phyloP scores from a whole-genome alignment of 371 early-diverging fungal genomes.

The Parasitella parasitica region DNA sequence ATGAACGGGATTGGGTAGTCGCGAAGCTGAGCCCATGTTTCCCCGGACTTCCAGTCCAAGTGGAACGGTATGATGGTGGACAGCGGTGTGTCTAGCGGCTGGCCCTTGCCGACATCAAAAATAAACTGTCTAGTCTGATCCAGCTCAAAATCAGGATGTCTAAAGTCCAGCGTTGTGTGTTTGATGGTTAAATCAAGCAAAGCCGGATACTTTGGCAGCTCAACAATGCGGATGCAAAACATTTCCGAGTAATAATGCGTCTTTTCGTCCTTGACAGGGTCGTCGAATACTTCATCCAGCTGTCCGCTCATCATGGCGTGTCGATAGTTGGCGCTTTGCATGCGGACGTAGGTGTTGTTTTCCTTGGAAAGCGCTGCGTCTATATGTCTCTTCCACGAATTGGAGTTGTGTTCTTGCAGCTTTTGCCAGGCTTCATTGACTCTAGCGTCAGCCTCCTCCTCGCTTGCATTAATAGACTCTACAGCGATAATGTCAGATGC shows the following conservation, averaged over 20 bases:
- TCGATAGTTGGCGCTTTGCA: conserved; percentile 1
- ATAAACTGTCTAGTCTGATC: conserved; percentile 49
- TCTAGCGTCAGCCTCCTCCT: background rate
- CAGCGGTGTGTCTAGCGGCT: conserved; percentile 45
- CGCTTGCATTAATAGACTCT: background rate
- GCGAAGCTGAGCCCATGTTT: conserved; percentile 42
- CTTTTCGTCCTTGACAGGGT: background rate
- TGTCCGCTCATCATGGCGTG: background rate
- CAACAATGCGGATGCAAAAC: conserved; percentile 9
- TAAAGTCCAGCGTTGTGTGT: conserved; percentile 22
- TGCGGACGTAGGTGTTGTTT: background rate
- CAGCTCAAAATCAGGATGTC: conserved; percentile 35
- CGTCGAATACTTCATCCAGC: conserved; percentile 5
- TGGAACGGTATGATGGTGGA: conserved; percentile 53
- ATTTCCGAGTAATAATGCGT: background rate
- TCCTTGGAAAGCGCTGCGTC: conserved; percentile 23
- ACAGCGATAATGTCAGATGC: background rate
- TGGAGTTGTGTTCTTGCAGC: conserved; percentile 19
- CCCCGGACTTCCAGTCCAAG: conserved; percentile 34
- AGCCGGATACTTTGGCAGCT: conserved; percentile 24
- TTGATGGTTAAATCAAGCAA: conserved; percentile 33
- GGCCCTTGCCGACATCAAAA: conserved; percentile 50
- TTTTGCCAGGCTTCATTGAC: conserved; percentile 8
- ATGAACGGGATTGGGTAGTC: conserved; percentile 60
- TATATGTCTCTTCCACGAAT: conserved; percentile 42